A percentile compares a stretch with the other conserved stretches of the same genome.
phyloP scores from a whole-genome alignment of 179 eudicot species.

The Dionaea muscipula region DNA sequence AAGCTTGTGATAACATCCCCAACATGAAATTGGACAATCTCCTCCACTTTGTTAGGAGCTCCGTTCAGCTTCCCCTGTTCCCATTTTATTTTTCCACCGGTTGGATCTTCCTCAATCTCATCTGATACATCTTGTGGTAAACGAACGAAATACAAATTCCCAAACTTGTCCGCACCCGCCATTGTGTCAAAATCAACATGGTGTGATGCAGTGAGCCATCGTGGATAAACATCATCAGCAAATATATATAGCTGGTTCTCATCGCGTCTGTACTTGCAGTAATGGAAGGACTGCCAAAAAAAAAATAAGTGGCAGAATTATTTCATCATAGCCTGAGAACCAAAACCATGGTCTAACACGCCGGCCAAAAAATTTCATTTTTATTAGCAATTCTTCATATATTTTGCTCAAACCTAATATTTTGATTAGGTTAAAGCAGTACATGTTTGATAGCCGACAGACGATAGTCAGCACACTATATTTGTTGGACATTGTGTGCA shows the following conservation, averaged over 20 bases:
- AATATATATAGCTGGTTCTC: conserved; percentile 96
- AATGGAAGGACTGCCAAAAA: conserved; percentile 78
- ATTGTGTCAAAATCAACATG: conserved; percentile 93
- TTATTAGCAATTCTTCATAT: too few species aligned
- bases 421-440: too few species aligned
- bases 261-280: conserved; percentile 97
- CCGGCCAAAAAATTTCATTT: too few species aligned
- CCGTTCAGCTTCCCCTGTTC: conserved; percentile 96
- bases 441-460: too few species aligned
- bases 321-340: too few species aligned
- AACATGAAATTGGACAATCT: conserved; percentile 91
- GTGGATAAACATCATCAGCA: conserved; percentile 91
- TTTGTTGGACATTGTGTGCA: too few species aligned
- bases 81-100: conserved; percentile 96
- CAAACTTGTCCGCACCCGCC: conserved; percentile 97
- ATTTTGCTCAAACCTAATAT: too few species aligned
- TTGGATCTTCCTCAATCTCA: conserved; percentile 98
- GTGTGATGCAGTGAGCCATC: conserved; percentile 91
- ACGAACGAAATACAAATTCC: conserved; percentile 87
- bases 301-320: background rate
- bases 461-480: too few species aligned
- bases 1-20: conserved; percentile 86
- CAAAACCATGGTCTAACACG: too few species aligned
- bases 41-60: conserved; percentile 97
- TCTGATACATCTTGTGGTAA: conserved; percentile 92